These are phyloP conservation scores for Gastrolobium villosum DNA, from an alignment of 306 rosid species.

Conservation along the genomic window DNA sequence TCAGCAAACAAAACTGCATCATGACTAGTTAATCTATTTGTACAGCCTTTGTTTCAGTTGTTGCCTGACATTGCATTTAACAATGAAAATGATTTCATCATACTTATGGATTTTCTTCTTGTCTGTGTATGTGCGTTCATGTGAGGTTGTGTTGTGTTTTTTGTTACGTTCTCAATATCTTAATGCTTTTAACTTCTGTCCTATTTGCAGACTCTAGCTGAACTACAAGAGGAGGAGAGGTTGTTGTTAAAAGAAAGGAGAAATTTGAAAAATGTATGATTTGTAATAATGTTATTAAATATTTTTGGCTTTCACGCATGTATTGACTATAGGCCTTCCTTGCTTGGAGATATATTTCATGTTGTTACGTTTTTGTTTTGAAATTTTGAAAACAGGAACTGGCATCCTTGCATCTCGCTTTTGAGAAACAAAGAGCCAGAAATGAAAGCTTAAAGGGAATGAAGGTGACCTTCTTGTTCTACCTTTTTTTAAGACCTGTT, in stretches of 20 bases:
- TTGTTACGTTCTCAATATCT: slow-evolving; percentile 13
- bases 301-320: background rate
- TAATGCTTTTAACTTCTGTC: background rate
- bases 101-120: background rate
- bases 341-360: background rate
- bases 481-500: slow-evolving; percentile 13
- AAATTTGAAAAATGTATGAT: slow-evolving; percentile 67
- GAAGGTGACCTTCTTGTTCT: slow-evolving; percentile 60
- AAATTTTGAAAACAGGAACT: slow-evolving; percentile 64
- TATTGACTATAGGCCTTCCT: background rate
- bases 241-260: slow-evolving; percentile 64
- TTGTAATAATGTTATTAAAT: background rate
- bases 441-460: slow-evolving; percentile 69
- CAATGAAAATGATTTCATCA: slow-evolving; percentile 8
- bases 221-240: slow-evolving; percentile 76
- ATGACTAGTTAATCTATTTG: background rate
- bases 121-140: background rate
- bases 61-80: background rate
- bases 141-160: slow-evolving; percentile 2
- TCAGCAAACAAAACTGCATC: background rate
- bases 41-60: background rate
- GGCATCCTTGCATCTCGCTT: slow-evolving; percentile 52
- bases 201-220: slow-evolving; percentile 69
- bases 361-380: slow-evolving; percentile 33
- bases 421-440: slow-evolving; percentile 65